phyloP scores from a whole-genome alignment of 176 grass and related monocot genomes.

The Saccharum officinarum region DNA sequence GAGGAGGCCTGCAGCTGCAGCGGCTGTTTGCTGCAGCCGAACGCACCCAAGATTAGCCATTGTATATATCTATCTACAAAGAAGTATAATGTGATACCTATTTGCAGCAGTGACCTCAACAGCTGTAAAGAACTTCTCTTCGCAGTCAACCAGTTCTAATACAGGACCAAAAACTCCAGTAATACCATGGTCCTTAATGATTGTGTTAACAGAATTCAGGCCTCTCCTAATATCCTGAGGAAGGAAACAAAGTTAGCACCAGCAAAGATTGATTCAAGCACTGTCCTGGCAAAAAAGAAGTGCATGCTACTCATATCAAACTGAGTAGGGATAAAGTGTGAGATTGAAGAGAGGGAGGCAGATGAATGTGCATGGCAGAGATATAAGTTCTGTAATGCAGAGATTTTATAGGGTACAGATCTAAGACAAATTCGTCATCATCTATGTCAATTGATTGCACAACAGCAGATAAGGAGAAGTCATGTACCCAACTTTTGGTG shows the following conservation, averaged over 20 bases:
- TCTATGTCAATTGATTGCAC: background rate
- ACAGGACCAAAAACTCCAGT: conserved; percentile 90
- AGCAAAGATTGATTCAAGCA: conserved; percentile 30
- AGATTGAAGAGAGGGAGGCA: background rate
- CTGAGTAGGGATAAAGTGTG: background rate
- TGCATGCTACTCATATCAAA: background rate
- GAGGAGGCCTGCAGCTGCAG: too few species aligned
- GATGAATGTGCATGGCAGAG: background rate
- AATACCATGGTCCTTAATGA: conserved; percentile 77
- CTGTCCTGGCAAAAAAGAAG: conserved; percentile 15
- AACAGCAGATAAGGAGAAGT: background rate
- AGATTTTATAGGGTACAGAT: background rate
- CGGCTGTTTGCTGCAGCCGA: too few species aligned
- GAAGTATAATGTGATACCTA: conserved; percentile 47
- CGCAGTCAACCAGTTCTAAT: conserved; percentile 89
- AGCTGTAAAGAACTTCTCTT: conserved; percentile 97
- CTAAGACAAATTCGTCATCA: background rate
- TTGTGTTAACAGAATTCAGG: conserved; percentile 94
- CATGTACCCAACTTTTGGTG: background rate
- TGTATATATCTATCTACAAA: background rate
- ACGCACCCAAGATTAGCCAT: background rate
- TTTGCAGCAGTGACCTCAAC: conserved; percentile 98
- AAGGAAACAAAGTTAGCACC: conserved; percentile 24
- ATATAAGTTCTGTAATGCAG: background rate
- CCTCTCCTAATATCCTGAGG: conserved; percentile 96